Evolutionary conservation across 441 rosid genomes (phyloP).

Genomic region (Brassica balearica): DNA sequence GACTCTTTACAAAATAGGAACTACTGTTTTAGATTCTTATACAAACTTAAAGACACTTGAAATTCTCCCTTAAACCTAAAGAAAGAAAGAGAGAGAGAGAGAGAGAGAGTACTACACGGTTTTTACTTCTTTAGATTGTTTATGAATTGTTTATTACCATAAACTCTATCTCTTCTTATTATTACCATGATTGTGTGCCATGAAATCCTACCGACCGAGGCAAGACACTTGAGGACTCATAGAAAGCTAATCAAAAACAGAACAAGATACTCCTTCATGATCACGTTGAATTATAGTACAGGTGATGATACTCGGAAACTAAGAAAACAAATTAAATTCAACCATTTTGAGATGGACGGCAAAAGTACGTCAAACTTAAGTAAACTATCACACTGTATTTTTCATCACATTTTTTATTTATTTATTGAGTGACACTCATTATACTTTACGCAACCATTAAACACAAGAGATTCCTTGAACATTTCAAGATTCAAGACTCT

Average conservation of each 20-base stretch:
- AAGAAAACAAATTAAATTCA: too few relatives aligned
- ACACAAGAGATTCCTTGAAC: conserved; percentile 19
- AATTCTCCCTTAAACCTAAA: neutral
- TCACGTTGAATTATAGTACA: too few relatives aligned
- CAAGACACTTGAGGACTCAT: conserved; percentile 47
- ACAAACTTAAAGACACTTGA: conserved; percentile 18
- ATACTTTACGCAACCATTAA: neutral
- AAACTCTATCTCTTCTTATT: conserved; percentile 35
- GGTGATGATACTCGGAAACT: too few relatives aligned
- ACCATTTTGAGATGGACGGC: neutral
- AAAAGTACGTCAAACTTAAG: neutral
- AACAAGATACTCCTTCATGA: too few relatives aligned
- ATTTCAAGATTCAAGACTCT: conserved; percentile 25
- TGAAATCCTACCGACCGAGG: conserved; percentile 46
- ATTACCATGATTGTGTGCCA: conserved; percentile 44
- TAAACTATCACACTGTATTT: neutral
- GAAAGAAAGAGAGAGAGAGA: too few relatives aligned
- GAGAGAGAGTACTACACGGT: too few relatives aligned
- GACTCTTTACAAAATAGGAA: conserved; percentile 17
- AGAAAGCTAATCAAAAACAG: conserved; percentile 36
- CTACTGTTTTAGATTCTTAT: conserved; percentile 27
- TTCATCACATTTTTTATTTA: neutral
- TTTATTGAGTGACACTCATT: neutral
- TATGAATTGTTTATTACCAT: conserved; percentile 2
- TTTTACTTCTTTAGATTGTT: neutral